A percentile compares a stretch with the other conserved stretches of the same genome.
Conservation (phyloP, 257 asterid genomes). For the Plantago major region DNA sequence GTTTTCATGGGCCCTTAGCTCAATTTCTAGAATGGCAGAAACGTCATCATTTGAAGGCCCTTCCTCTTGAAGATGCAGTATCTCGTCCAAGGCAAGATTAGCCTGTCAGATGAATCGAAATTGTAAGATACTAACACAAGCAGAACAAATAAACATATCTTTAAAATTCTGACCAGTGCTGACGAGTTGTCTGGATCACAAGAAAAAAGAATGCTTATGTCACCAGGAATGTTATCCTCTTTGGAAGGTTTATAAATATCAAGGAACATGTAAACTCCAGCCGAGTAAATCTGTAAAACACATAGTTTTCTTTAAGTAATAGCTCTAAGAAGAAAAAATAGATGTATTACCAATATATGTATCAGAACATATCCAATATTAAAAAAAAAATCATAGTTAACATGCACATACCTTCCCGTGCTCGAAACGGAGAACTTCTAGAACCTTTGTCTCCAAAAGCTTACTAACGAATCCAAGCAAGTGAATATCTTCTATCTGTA, state of each 20-base stretch:
- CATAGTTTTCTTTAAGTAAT: slow-evolving; percentile 10
- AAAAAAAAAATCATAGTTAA: background rate
- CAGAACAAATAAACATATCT: slow-evolving; percentile 17
- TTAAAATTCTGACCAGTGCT: slow-evolving; percentile 50
- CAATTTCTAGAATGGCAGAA: slow-evolving; percentile 72
- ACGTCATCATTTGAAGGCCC: slow-evolving; percentile 78
- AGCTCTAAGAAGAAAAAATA: background rate
- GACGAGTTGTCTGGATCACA: slow-evolving; percentile 91
- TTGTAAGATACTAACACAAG: slow-evolving; percentile 30
- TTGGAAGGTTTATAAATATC: slow-evolving; percentile 94
- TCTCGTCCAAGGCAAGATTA: slow-evolving; percentile 79
- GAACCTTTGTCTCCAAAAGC: slow-evolving; percentile 85
- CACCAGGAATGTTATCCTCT: slow-evolving; percentile 80
- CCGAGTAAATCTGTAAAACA: slow-evolving; percentile 69
- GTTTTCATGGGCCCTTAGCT: slow-evolving; percentile 94
- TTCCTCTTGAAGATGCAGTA: slow-evolving; percentile 74
- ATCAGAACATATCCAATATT: background rate
- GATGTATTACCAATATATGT: no score
- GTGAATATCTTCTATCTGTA: slow-evolving; percentile 85
- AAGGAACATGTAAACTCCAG: slow-evolving; percentile 90
- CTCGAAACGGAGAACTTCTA: slow-evolving; percentile 89
- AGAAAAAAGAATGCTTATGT: slow-evolving; percentile 79
- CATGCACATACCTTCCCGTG: slow-evolving; percentile 70
- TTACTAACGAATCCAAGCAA: slow-evolving; percentile 83
- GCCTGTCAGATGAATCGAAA: slow-evolving; percentile 41